These are phyloP conservation scores for Sclerotinia sclerotiorum DNA, from an alignment of 2,329 filamentous ascomycete genomes.

Conservation along the genomic window DNA sequence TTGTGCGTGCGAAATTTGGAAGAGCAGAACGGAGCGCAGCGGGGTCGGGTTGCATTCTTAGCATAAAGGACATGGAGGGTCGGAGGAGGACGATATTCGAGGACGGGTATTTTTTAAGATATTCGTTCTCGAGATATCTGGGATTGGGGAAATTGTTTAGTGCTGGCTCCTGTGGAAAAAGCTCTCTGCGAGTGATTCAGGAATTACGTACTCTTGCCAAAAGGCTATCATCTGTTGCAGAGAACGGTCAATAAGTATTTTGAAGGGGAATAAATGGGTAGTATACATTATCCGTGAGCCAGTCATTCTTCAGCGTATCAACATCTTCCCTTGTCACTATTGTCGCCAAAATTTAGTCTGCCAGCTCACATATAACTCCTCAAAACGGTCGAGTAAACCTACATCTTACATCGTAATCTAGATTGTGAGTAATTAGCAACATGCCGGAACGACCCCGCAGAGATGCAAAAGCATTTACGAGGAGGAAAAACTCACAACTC, in stretches of 20 bases:
- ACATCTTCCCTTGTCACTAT: slow-evolving; percentile 87
- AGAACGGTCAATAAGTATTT: slow-evolving; percentile 22
- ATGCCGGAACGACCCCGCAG: neutral
- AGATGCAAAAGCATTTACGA: neutral
- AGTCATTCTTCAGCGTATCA: slow-evolving; percentile 84
- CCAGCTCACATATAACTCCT: neutral
- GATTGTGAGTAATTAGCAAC: slow-evolving; percentile 25
- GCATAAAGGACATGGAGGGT: slow-evolving; percentile 88
- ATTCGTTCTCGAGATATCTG: slow-evolving; percentile 84
- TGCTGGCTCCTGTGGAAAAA: slow-evolving; percentile 31
- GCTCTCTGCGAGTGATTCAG: slow-evolving; percentile 6
- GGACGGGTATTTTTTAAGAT: slow-evolving; percentile 74
- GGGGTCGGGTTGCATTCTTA: slow-evolving; percentile 70
- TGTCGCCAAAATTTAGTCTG: slow-evolving; percentile 31
- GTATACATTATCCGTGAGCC: slow-evolving; percentile 89
- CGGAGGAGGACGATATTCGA: slow-evolving; percentile 88
- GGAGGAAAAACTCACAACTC: slow-evolving; percentile 58
- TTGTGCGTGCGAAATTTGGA: slow-evolving; percentile 75
- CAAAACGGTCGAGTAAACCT: slow-evolving; percentile 34
- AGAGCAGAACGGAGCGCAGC: slow-evolving; percentile 64
- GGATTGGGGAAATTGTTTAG: neutral
- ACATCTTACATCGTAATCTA: slow-evolving; percentile 67
- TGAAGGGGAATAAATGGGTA: slow-evolving; percentile 22
- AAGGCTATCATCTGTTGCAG: slow-evolving; percentile 81
- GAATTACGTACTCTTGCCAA: slow-evolving; percentile 80